These are phyloP conservation scores for Entomortierella chlamydospora DNA, from an alignment of 192 early-diverging fungal species.

Conservation along the genomic window DNA sequence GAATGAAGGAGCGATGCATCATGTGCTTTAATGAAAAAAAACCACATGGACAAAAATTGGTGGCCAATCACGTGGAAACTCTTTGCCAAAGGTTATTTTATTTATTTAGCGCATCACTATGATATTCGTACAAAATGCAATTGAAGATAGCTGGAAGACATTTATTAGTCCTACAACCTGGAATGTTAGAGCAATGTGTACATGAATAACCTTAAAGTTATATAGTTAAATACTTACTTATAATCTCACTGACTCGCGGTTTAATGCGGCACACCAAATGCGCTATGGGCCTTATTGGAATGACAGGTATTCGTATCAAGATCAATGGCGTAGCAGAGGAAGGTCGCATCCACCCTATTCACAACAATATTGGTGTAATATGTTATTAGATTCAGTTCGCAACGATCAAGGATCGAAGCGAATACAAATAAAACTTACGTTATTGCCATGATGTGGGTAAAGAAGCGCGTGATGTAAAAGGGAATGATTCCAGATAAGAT, in stretches of 20 bases:
- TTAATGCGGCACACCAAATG: slow-evolving; percentile 46
- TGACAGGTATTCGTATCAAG: slow-evolving; percentile 71
- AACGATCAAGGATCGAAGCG: not conserved
- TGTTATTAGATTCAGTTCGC: not conserved
- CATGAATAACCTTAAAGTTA: too few species aligned
- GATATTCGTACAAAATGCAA: too few species aligned
- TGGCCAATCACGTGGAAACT: too few species aligned
- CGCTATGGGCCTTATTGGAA: slow-evolving; percentile 62
- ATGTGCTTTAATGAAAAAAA: not conserved
- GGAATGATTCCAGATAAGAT: slow-evolving; percentile 69
- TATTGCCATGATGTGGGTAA: slow-evolving; percentile 77
- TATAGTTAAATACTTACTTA: too few species aligned
- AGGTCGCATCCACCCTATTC: slow-evolving; percentile 78
- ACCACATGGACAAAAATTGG: not conserved
- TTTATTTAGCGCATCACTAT: too few species aligned
- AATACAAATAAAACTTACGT: slow-evolving; percentile 64
- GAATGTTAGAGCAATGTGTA: too few species aligned
- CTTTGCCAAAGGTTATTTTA: too few species aligned
- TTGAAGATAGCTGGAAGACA: too few species aligned
- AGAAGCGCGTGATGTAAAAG: slow-evolving; percentile 74
- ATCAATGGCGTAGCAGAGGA: slow-evolving; percentile 86
- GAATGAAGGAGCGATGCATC: slow-evolving; percentile 10
- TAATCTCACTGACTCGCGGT: too few species aligned
- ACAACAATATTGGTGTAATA: not conserved
- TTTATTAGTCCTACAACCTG: too few species aligned